Percentiles rank a stretch among this genome's conserved stretches.
Evolutionary conservation across 192 early-diverging fungal species (phyloP).

Genomic region (Rhizophagus clarus): DNA sequence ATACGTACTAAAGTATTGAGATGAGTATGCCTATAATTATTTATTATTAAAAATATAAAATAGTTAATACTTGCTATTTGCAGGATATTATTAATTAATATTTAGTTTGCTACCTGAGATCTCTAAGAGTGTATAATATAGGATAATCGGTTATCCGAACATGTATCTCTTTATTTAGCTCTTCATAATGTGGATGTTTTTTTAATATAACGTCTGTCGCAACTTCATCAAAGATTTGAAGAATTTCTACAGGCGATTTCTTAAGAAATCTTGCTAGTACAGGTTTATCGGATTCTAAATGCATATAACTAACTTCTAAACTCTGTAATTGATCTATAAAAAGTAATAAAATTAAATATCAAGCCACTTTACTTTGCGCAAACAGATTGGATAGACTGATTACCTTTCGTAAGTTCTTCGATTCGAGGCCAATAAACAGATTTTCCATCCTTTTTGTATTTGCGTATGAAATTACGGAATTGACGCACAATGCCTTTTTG

Average conservation of each 20-base stretch:
- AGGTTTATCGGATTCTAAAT: constrained; percentile 77
- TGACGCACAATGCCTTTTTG: constrained; percentile 82
- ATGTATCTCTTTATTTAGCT: constrained; percentile 91
- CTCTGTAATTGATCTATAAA: constrained; percentile 57
- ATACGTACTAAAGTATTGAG: constrained; percentile 92
- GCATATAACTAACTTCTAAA: constrained; percentile 85
- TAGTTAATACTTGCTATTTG: neutral
- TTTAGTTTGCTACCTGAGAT: constrained; percentile 58
- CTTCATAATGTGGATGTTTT: constrained; percentile 88
- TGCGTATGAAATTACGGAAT: constrained; percentile 87
- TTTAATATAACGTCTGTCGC: constrained; percentile 88
- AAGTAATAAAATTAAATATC: neutral
- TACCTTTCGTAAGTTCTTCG: constrained; percentile 81
- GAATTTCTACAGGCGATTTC: constrained; percentile 85
- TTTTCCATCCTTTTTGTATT: constrained; percentile 82
- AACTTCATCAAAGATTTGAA: constrained; percentile 90
- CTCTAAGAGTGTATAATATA: constrained; percentile 80
- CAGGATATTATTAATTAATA: neutral
- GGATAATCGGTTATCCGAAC: constrained; percentile 92
- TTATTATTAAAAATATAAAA: constrained; percentile 36
- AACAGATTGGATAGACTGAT: constrained; percentile 8
- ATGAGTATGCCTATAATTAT: constrained; percentile 69
- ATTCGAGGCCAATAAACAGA: constrained; percentile 95
- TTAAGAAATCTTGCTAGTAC: constrained; percentile 88
- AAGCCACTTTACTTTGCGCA: neutral